Base-by-base conservation (phyloP, 352 stramenopile species). In the Pythium diclinum region DNA sequence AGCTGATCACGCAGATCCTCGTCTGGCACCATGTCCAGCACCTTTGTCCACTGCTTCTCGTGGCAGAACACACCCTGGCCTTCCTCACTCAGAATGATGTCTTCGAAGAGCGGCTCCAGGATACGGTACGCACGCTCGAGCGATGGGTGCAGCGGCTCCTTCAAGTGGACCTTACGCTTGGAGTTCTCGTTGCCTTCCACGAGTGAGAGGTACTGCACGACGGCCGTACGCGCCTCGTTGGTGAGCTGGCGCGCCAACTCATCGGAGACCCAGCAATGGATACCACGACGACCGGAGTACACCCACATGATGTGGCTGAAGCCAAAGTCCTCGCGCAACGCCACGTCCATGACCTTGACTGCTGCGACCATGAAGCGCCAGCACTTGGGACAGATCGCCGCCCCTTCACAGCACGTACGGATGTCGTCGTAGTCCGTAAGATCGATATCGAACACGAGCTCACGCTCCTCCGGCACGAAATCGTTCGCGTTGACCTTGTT, bases 391-490 rank as follows among this genome's bases (percentile, higher is more conserved):
- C 95, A 98, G 36, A 98, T 98, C 61, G 84, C 63, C 5, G 94
- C 94, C 30, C 87, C 92, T 28, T 85, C 78, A 71, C 94, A 98
- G 81, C 97, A 99, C 44, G 94, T 98, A 32, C 97, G 91, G 48
- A 99, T 96, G 69, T 98, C 94, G 75, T 99, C 97, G 88, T 99
- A 99, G 79, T 99, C 98, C 0, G 97, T 99, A 10, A 99, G 77
- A 97, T 99, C 98, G 70, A 99, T 98, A 96, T 99, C 98, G 72
- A 99, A 99, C 32, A 99, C 97, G 16, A 99, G 88, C 75, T 99
- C 98, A 30, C 98, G 87, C 69, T 99, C 87, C 19, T 97, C 83
- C 0, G 97, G 89, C 28, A 85, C 72, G 67, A 99, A 99, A 53
- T 94, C 77, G 16, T 72, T 78, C 16, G 81, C 73, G 44, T 87